phyloP scores from a whole-genome alignment of 2,329 filamentous ascomycete species.

The Diaporthe sp. region DNA sequence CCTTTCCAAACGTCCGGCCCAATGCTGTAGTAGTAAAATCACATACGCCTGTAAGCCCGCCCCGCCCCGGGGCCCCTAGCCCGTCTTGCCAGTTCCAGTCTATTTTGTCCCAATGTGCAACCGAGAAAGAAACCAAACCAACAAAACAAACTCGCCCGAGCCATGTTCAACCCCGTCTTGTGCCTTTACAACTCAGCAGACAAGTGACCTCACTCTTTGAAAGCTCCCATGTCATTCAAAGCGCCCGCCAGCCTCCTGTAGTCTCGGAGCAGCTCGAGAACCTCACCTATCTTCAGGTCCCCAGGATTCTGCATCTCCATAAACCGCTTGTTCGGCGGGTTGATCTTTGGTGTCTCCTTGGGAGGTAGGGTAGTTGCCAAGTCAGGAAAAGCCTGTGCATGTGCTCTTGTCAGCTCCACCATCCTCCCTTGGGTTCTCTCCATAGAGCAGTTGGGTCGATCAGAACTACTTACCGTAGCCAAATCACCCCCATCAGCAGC shows the following conservation, averaged over 20 bases:
- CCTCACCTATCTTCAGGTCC: constrained; percentile 79
- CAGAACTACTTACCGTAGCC: constrained; percentile 59
- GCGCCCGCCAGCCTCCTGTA: constrained; percentile 77
- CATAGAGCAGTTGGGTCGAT: not conserved
- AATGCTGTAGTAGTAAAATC: constrained; percentile 20
- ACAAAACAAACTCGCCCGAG: not conserved
- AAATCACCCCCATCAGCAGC: constrained; percentile 63
- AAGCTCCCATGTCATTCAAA: constrained; percentile 71
- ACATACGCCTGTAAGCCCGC: constrained; percentile 8
- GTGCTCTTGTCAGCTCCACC: not conserved
- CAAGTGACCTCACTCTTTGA: constrained; percentile 51
- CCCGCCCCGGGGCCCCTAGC: not conserved
- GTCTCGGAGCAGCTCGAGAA: constrained; percentile 77
- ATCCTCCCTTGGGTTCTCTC: not conserved
- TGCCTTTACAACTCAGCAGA: not conserved
- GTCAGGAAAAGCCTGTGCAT: constrained; percentile 67
- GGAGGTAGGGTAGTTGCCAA: constrained; percentile 65
- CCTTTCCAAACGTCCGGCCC: constrained; percentile 17
- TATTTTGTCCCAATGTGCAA: constrained; percentile 15
- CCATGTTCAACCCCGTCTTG: not conserved
- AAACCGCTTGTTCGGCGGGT: constrained; percentile 78
- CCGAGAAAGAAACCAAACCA: not conserved
- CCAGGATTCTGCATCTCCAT: constrained; percentile 76
- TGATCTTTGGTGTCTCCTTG: constrained; percentile 65
- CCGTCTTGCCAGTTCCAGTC: constrained; percentile 11